Conservation (phyloP, 2,329 filamentous ascomycete species). For the Pyrenophora graminea region DNA sequence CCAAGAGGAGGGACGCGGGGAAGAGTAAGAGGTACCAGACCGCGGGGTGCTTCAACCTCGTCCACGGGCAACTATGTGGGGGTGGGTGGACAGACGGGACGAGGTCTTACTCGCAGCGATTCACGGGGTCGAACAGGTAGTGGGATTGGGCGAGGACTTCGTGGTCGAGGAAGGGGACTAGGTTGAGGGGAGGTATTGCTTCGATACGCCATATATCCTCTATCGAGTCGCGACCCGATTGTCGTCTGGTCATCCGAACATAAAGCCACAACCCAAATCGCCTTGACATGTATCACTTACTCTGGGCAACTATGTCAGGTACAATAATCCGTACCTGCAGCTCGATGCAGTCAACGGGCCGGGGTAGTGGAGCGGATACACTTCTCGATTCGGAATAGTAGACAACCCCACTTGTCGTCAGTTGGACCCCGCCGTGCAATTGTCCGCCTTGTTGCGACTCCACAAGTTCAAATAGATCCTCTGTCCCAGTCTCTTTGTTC, state of each 20-base stretch:
- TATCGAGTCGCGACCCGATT: background rate
- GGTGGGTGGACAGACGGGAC: slow-evolving; percentile 53
- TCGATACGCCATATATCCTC: background rate
- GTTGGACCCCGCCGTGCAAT: slow-evolving; percentile 25
- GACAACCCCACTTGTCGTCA: slow-evolving; percentile 28
- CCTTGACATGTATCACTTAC: background rate
- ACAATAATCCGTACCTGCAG: slow-evolving; percentile 21
- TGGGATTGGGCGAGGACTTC: slow-evolving; percentile 50
- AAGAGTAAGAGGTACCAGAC: slow-evolving; percentile 43
- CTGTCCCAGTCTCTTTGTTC: background rate
- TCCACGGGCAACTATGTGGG: slow-evolving; percentile 48
- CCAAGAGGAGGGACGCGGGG: slow-evolving; percentile 47
- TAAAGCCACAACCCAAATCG: too few species aligned
- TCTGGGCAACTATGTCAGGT: background rate
- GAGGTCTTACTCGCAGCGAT: slow-evolving; percentile 54
- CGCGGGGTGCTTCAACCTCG: slow-evolving; percentile 37
- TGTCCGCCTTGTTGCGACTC: slow-evolving; percentile 27
- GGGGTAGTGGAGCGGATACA: slow-evolving; percentile 20
- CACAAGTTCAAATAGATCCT: slow-evolving; percentile 15
- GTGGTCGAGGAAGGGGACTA: slow-evolving; percentile 38
- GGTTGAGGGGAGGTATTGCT: slow-evolving; percentile 18
- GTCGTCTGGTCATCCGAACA: too few species aligned
- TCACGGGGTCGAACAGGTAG: slow-evolving; percentile 50
- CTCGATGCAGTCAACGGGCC: slow-evolving; percentile 18
- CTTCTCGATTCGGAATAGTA: slow-evolving; percentile 26